Conservation (phyloP, 352 stramenopile species). For the Phytophthora pinifolia region DNA sequence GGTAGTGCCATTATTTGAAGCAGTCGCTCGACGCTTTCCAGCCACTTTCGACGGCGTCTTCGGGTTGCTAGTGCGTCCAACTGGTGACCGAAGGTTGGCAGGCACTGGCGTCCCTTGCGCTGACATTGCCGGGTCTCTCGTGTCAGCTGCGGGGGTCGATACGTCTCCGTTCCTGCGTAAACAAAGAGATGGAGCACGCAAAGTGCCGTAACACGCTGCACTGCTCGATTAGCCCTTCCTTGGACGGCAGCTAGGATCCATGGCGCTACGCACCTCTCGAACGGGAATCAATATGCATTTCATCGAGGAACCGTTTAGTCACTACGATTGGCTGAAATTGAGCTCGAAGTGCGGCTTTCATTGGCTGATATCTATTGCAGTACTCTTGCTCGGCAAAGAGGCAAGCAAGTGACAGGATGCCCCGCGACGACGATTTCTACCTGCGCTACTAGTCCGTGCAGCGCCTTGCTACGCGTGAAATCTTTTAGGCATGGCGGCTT, state of each 20-base stretch:
- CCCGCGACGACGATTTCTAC: slow-evolving; percentile 82
- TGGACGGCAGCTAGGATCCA: slow-evolving; percentile 1
- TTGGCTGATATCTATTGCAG: slow-evolving; percentile 30
- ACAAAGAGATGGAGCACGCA: not conserved
- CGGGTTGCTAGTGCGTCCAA: slow-evolving; percentile 32
- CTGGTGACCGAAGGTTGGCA: slow-evolving; percentile 36
- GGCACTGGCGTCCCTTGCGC: slow-evolving; percentile 32
- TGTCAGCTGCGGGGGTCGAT: not conserved
- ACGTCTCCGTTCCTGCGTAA: not conserved
- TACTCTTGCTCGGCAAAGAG: not conserved
- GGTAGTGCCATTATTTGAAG: slow-evolving; percentile 25
- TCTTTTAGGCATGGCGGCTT: not conserved
- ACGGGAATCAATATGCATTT: slow-evolving; percentile 5
- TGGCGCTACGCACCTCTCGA: slow-evolving; percentile 9
- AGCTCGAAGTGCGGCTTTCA: not conserved
- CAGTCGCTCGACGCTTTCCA: slow-evolving; percentile 42
- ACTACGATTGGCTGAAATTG: too few species aligned
- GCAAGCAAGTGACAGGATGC: slow-evolving; percentile 41
- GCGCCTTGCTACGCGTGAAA: not conserved
- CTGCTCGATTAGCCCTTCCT: not conserved
- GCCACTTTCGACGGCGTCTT: slow-evolving; percentile 45
- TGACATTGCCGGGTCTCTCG: slow-evolving; percentile 24
- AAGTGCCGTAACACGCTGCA: not conserved
- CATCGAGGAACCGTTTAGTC: too few species aligned
- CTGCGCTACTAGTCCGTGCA: slow-evolving; percentile 85